Percentiles rank a stretch among this genome's conserved stretches.
These are phyloP conservation scores for Tolypocladium tundrense DNA, from an alignment of 2,329 filamentous ascomycete species.

Conservation along the genomic window DNA sequence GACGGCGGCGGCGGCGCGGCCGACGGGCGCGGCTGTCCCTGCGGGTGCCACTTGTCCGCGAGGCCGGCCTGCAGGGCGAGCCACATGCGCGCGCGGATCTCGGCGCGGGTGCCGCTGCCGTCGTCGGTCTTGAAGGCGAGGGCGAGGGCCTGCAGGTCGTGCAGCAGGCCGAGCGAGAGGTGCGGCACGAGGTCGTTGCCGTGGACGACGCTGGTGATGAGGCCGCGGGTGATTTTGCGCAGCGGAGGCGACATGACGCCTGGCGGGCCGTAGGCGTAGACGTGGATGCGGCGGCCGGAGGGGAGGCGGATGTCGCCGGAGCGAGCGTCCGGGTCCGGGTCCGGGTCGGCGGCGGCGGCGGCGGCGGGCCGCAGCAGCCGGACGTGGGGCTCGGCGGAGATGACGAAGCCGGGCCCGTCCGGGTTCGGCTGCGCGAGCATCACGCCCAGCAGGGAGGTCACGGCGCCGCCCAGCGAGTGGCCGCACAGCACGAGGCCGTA, in stretches of 20 bases:
- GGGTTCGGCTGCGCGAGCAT: conserved; percentile 57
- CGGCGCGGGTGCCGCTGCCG: conserved; percentile 45
- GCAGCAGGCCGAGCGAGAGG: conserved; percentile 61
- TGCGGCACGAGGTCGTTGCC: conserved; percentile 65
- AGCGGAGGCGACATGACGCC: conserved; percentile 62
- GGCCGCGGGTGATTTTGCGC: conserved; percentile 57
- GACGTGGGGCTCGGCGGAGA: conserved; percentile 38
- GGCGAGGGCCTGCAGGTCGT: conserved; percentile 64
- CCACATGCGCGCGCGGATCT: conserved; percentile 58
- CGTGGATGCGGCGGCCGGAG: conserved; percentile 60
- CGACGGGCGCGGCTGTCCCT: conserved; percentile 9
- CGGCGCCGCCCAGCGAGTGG: conserved; percentile 59
- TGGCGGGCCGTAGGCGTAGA: conserved; percentile 69
- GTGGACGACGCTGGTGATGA: conserved; percentile 67
- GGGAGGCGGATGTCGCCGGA: conserved; percentile 43
- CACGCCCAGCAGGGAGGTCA: conserved; percentile 59
- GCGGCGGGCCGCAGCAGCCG: conserved; percentile 26
- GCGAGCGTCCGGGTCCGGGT: conserved; percentile 11
- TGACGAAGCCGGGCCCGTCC: conserved; percentile 50
- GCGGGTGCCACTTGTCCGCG: conserved; percentile 40
- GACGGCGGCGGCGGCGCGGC: conserved; percentile 4
- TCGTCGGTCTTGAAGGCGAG: conserved; percentile 65
- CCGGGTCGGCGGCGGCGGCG: conserved; percentile 9
- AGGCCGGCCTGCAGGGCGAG: conserved; percentile 52
- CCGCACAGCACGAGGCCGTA: conserved; percentile 63